Percentiles rank a stretch among this genome's conserved stretches.
phyloP scores from a whole-genome alignment of 1,139 yeast species.

The Scheffersomyces cryptocercus region DNA sequence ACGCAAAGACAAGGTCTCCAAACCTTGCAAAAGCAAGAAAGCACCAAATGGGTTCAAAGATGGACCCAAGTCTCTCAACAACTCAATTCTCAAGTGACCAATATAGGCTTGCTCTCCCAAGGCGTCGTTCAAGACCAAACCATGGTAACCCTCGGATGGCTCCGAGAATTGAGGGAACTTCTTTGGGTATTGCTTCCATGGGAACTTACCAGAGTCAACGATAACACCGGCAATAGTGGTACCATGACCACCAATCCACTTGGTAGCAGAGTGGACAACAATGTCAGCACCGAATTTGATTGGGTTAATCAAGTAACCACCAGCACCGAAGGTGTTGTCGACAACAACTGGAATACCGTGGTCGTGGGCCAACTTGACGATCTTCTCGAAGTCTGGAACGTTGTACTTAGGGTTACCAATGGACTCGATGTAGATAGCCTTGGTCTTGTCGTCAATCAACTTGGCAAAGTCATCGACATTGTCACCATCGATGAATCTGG shows the following conservation, averaged over 20 bases:
- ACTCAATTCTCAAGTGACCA: constrained; percentile 79
- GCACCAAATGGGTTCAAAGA: constrained; percentile 85
- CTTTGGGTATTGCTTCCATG: constrained; percentile 83
- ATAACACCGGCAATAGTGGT: constrained; percentile 92
- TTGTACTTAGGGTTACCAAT: constrained; percentile 94
- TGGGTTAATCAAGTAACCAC: constrained; percentile 86
- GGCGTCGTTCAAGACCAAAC: constrained; percentile 77
- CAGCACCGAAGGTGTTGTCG: constrained; percentile 98
- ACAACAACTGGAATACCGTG: constrained; percentile 91
- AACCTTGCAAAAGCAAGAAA: constrained; percentile 84
- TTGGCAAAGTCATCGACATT: constrained; percentile 67
- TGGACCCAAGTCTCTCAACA: constrained; percentile 92
- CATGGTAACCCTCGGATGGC: constrained; percentile 94
- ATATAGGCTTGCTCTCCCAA: constrained; percentile 80
- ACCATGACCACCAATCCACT: constrained; percentile 99
- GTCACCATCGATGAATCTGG: constrained; percentile 82
- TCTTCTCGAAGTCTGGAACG: constrained; percentile 84
- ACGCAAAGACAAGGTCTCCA: constrained; percentile 90
- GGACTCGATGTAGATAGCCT: constrained; percentile 86
- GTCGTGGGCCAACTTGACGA: constrained; percentile 77
- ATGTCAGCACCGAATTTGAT: constrained; percentile 88
- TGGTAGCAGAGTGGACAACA: constrained; percentile 87
- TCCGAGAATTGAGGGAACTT: constrained; percentile 87
- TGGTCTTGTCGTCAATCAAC: constrained; percentile 79
- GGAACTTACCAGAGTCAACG: constrained; percentile 88